Evolutionary conservation across 2,329 filamentous ascomycete species (phyloP), one percentile per base, ranked within the genome.

Genomic region (Penicillium sp.): DNA sequence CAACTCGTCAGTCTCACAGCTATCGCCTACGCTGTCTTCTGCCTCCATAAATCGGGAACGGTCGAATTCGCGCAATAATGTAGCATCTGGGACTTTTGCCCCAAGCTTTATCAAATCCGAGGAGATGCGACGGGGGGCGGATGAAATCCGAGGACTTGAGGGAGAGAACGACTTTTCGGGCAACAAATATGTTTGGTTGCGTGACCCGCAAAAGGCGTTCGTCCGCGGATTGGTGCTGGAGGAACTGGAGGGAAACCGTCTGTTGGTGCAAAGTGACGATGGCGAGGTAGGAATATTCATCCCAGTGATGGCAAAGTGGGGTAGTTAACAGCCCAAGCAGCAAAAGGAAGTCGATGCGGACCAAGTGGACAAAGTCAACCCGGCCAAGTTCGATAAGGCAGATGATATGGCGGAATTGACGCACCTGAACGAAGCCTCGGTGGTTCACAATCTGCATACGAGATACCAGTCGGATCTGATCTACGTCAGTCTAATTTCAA

Each of bases 351-450:
- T 95, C 50, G 88, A 93, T 64, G 79, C 85, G 51, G 93, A 98
- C 68, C 89, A 87, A 67, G 92, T 97, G 65, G 96, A 99, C 82
- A 98, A 97, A 78, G 96, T 99, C 80, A 99, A 99, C 77, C 95
- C 95, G 47, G 93, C 93, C 70, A 99, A 99, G 75, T 99, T 99
- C 78, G 95, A 99, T 84, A 99, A 97, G 78, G 93, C 93, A 63
- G 92, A 96, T 78, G 96, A 99, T 76, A 99, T 99, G 95, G 95
- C 96, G 25, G 95, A 99, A 75, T 84, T 99, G 70, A 99, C 95
- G 6, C 95, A 99, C 76, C 81, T 99, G 62, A 99, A 99, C 77
- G 95, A 99, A 78, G 91, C 93, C 23, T 98, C 95, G 0, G 95
- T 99, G 51, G 93, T 99, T 51, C 93, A 99, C 78, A 99, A 99